Evolutionary conservation across 108 stramenopile genomes (phyloP), one percentile per base, ranked within the genome.

Genomic region (Cylindrotheca closterium): DNA sequence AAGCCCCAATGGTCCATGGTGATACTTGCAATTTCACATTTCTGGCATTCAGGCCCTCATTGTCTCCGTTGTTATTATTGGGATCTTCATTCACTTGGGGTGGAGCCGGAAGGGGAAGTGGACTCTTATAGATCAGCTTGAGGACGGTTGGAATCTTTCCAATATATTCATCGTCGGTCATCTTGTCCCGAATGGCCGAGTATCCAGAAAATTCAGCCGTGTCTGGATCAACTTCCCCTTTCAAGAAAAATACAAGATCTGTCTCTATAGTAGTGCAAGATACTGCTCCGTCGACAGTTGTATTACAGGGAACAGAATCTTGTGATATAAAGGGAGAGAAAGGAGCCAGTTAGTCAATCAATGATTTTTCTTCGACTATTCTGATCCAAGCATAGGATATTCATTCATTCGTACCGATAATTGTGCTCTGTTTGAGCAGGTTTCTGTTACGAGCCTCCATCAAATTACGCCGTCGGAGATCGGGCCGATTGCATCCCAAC

Each of bases 1-100:
- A 69, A 23, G 75, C 71, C 3, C 80, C 80, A 68, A 81, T 70
- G 23, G 75, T 81, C 75, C 72, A 81, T 7, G 60, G 68, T 17
- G 65, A 54, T 24, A 62, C 30, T 33, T 37, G 54, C 45, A 68
- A 42, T 18, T 47, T 23, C 12, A 24, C 59, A 23, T 19, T 51
- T 18, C 48, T 8, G 4, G 70, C 50, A 15, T 27, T 52, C n/a
- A 32, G 37, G n/a, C 15, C 47, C 17, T 3, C 10, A 3, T 26
- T 7, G 49, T 23, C 60, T 15, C 18, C 8, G 26, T 30, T 19
- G 34, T 27, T 26, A 8, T 2, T 56, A 4, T 45, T 34, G 8
- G 30, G 42, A 21, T 15, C 27, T 2, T 30, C 31, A 25, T 25
- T 33, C 21, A 26, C 34, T 4, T 8, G 37, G 18, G 71, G 71